Conservation (phyloP, 768 basidiomycete species). For the Tylopilus felleus region DNA sequence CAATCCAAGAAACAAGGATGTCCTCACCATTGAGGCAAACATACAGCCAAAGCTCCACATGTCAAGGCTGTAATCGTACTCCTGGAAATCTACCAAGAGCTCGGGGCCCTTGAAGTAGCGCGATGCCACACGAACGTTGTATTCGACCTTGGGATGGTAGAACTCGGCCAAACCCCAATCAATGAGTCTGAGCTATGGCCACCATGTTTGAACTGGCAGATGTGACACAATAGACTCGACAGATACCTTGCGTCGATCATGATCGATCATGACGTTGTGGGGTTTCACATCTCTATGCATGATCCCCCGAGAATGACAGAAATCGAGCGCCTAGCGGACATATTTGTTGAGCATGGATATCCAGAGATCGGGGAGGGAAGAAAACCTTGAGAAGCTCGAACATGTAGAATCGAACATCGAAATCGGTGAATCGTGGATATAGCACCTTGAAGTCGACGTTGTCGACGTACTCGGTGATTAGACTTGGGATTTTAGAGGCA, state of each 20-base stretch:
- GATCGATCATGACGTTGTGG: slow-evolving; percentile 99
- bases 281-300: slow-evolving; percentile 99
- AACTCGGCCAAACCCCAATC: slow-evolving; percentile 99
- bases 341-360: not conserved
- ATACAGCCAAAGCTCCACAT: slow-evolving; percentile 99
- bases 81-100: slow-evolving; percentile 94
- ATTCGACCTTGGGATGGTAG: slow-evolving; percentile 96
- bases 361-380: slow-evolving; percentile 4
- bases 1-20: not conserved
- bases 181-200: slow-evolving; percentile 79
- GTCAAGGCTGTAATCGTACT: slow-evolving; percentile 96
- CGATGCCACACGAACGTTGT: slow-evolving; percentile 96
- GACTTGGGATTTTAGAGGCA: slow-evolving; percentile 92
- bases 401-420: slow-evolving; percentile 96
- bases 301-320: slow-evolving; percentile 97
- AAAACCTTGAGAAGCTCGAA: slow-evolving; percentile 88
- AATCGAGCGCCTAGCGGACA: slow-evolving; percentile 76
- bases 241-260: slow-evolving; percentile 87
- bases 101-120: slow-evolving; percentile 99
- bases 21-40: slow-evolving; percentile 94
- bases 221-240: slow-evolving; percentile 3
- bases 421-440: slow-evolving; percentile 93
- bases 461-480: slow-evolving; percentile 97
- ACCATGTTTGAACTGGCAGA: slow-evolving; percentile 11
- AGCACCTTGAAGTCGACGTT: slow-evolving; percentile 97